Conservation (phyloP, 805 yeast genomes). For the Yarrowia phangngaensis region DNA sequence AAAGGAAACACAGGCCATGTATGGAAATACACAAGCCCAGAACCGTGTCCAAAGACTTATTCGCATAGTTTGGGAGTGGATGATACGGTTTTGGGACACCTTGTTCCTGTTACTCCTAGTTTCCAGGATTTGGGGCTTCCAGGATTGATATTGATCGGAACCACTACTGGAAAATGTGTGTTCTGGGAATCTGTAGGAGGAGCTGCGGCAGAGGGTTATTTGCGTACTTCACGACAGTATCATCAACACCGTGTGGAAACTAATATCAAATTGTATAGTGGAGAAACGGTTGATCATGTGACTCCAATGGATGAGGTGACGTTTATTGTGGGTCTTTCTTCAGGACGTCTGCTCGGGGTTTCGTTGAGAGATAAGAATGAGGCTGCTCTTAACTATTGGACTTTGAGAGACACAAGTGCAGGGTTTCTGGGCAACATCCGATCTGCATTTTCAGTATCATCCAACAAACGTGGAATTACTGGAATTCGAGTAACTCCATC, state of each 20-base stretch:
- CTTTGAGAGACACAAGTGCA: constrained; percentile 8
- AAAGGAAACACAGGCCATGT: constrained; percentile 53
- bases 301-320: constrained; percentile 9
- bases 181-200: constrained; percentile 22
- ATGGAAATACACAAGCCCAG: constrained; percentile 66
- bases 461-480: constrained; percentile 2
- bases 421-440: constrained; percentile 20
- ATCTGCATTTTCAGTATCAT: constrained; percentile 6
- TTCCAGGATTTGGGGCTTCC: constrained; percentile 70
- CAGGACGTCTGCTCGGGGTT: constrained; percentile 10
- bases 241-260: constrained; percentile 50
- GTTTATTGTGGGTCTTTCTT: constrained; percentile 6
- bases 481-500: background rate
- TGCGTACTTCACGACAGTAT: constrained; percentile 55
- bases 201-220: constrained; percentile 1
- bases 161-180: constrained; percentile 1
- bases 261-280: constrained; percentile 28
- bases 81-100: constrained; percentile 43
- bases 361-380: constrained; percentile 14
- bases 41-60: constrained; percentile 37
- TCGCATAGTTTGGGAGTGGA: constrained; percentile 12
- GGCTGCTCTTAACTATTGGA: constrained; percentile 13
- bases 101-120: constrained; percentile 50
- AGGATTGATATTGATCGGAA: constrained; percentile 52
- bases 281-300: constrained; percentile 16